Evolutionary conservation across 495 filamentous ascomycete species (phyloP), one percentile per base, ranked within the genome.

Genomic region (Rhypophila decipiens): DNA sequence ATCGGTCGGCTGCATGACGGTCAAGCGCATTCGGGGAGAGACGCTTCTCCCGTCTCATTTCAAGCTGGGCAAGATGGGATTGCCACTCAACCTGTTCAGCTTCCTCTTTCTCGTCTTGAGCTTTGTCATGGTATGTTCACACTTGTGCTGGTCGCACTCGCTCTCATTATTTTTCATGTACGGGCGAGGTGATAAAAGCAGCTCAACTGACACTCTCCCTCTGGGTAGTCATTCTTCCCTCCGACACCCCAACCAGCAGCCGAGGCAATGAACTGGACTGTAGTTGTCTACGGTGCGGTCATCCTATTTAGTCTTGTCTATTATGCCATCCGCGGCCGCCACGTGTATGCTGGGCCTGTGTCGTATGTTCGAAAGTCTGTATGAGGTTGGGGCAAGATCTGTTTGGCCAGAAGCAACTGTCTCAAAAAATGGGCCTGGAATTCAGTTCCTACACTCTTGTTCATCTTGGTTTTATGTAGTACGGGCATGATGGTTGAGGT

Each of bases 21-120:
- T 72, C 24, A 77, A 74, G 39, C 68, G 72, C 1, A 39, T 74
- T 2, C 39, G 73, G 43, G 54, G 34, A 4, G 24, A 44, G 40
- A 31, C 65, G 2, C 61, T 79, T 10, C 65, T 70, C 2, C 63
- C 63, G 12, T 61, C 70, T 8, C 69, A 67, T 1, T 80, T 78
- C 70, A 64, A 62, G 5, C 59, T 83, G 2, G 76, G 79, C 8
- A 53, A 56, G 35, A 67, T 59, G 24, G 78, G 79, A 9, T 50
- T 77, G 41, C 51, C 61, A 3, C 63, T 75, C 44, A 83, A 81
- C 48, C 48, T 68, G 1, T 51, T 63, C 41, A 63, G 66, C 11
- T 47, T 72, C 9, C 51, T 56, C 19, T 74, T 74, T 42, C 53
- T 79, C 12, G 34, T 71, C 2, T 61, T 77, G 0, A 57, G 72